Conservation (phyloP, 805 yeast species). For the Candida loeiensis region DNA sequence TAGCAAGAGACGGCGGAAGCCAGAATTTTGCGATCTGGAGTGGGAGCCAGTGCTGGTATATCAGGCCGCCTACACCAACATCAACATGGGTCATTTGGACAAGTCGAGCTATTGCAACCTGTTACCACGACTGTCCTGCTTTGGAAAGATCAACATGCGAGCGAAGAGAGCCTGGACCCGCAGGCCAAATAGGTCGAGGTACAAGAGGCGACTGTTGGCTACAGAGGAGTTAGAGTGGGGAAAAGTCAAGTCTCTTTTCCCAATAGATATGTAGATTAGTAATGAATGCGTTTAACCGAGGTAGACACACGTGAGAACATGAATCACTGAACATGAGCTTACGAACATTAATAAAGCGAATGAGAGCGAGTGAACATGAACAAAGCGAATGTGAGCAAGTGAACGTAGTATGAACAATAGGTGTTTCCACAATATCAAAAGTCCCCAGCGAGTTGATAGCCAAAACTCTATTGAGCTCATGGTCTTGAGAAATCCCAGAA, state of each 20-base stretch:
- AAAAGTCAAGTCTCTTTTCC: not conserved
- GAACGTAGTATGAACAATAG: no score
- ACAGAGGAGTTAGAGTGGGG: not conserved
- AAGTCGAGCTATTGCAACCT: conserved; percentile 26
- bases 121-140: conserved; percentile 32
- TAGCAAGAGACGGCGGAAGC: not conserved
- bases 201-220: not conserved
- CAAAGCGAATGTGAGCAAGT: no score
- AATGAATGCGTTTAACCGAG: no score
- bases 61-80: conserved; percentile 29
- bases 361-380: no score
- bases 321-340: no score
- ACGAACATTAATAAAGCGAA: no score
- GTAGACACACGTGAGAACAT: no score
- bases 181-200: conserved; percentile 12
- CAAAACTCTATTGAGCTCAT: no score
- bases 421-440: no score
- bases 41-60: conserved; percentile 35
- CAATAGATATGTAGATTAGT: no score
- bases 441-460: no score
- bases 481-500: no score
- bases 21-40: not conserved
- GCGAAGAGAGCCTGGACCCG: conserved; percentile 38
- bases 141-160: conserved; percentile 41
- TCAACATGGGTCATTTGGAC: conserved; percentile 26